Percentiles rank a stretch among this genome's conserved stretches.
Evolutionary conservation across 352 stramenopile genomes (phyloP).

Genomic region (Phytophthora cajani): DNA sequence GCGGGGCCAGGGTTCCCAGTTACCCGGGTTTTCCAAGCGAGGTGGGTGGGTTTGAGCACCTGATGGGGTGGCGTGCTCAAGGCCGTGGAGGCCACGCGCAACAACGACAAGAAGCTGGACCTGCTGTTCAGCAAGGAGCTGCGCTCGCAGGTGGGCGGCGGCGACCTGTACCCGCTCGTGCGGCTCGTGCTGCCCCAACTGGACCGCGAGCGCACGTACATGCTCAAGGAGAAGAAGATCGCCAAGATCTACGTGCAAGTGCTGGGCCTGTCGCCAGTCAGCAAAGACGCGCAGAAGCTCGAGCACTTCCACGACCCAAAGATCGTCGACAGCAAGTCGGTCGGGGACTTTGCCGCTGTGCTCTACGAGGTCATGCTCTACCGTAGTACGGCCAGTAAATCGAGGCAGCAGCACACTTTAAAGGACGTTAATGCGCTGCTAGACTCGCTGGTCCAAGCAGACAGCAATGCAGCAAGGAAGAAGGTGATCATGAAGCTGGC

Average conservation of each 20-base stretch:
- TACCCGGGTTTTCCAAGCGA: no score
- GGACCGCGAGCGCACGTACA: conserved; percentile 87
- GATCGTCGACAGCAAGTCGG: conserved; percentile 78
- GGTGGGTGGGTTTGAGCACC: no score
- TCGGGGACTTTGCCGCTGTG: conserved; percentile 85
- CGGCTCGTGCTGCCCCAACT: conserved; percentile 80
- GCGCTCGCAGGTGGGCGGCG: conserved; percentile 53
- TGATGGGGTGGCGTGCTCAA: no score
- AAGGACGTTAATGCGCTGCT: conserved; percentile 68
- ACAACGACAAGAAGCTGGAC: conserved; percentile 76
- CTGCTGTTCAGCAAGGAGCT: conserved; percentile 80
- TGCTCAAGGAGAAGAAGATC: conserved; percentile 90
- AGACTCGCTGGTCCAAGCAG: conserved; percentile 55
- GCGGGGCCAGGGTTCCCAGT: no score
- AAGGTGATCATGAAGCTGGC: conserved; percentile 75
- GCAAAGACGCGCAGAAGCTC: conserved; percentile 77
- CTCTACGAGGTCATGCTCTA: conserved; percentile 79
- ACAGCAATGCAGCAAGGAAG: conserved; percentile 53
- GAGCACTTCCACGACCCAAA: conserved; percentile 87
- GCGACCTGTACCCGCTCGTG: conserved; percentile 78
- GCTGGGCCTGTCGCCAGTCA: conserved; percentile 67
- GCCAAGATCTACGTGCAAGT: conserved; percentile 80
- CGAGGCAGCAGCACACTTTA: conserved; percentile 61
- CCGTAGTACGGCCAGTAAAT: conserved; percentile 50
- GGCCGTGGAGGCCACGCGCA: conserved; percentile 68